Conservation (phyloP, 2,329 filamentous ascomycete genomes). For the Fusarium guadeloupense region DNA sequence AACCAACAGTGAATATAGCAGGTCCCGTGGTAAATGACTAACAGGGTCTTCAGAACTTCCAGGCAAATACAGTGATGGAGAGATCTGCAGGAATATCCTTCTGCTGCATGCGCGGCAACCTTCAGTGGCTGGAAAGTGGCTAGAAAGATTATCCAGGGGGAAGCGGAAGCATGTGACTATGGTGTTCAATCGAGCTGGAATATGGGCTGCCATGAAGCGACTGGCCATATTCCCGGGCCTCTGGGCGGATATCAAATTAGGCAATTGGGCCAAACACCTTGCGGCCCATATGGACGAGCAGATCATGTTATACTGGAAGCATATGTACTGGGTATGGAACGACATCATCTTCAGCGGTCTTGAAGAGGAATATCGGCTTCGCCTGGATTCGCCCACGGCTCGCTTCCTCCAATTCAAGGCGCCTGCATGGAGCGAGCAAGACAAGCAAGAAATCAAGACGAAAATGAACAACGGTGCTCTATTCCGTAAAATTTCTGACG, state of each 20-base stretch:
- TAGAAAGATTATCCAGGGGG: not conserved
- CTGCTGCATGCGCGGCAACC: not conserved
- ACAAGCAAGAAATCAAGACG: not conserved
- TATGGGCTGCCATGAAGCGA: not conserved
- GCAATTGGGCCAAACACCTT: slow-evolving; percentile 14
- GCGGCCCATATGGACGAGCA: not conserved
- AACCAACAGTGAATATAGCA: not conserved
- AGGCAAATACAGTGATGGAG: slow-evolving; percentile 3
- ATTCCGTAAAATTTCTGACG: slow-evolving; percentile 1
- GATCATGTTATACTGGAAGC: not conserved
- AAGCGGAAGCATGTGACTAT: slow-evolving; percentile 4
- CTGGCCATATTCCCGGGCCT: slow-evolving; percentile 2
- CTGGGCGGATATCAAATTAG: slow-evolving; percentile 1
- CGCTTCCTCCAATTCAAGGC: not conserved
- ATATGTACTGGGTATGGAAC: not conserved
- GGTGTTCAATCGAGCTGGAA: not conserved
- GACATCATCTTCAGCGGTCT: not conserved
- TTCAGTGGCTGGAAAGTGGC: not conserved
- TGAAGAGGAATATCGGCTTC: not conserved
- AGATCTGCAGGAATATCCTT: slow-evolving; percentile 4
- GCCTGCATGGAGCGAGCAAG: not conserved
- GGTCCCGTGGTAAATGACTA: too few relatives aligned
- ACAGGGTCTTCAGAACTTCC: not conserved
- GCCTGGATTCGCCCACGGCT: not conserved
- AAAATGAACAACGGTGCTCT: not conserved